Base-by-base conservation (phyloP, 2,329 filamentous ascomycete genomes). In the Xylariaceae sp. region DNA sequence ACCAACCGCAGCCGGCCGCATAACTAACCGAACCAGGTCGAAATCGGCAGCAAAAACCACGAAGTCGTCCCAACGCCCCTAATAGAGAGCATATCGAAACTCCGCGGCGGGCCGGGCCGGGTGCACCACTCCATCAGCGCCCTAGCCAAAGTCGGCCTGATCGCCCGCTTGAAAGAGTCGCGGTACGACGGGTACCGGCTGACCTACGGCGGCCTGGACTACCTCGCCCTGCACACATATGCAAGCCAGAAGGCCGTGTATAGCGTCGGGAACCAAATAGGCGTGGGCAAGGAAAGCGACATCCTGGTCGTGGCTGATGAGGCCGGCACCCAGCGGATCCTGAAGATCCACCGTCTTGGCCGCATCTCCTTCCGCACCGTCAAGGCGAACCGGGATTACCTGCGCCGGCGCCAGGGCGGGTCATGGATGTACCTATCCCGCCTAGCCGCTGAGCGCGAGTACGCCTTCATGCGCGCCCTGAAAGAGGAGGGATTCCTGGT, bases 401-500 rank as follows among this genome's bases (percentile, higher is more conserved):
- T 97, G 51, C 86, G 86, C 54, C 80, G 72, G 6, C 62, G 64
- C 16, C 69, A 79, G 54, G 86, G 86, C 15, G 91, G 85, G 5
- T 94, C 89, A 40, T 99, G 94, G 94, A 96, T 97, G 92, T 96
- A 99, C 71, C 89, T 99, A 72, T 95, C 89, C 12, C 81, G 90
- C 39, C 79, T 99, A 34, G 92, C 95, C 7, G 94, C 94, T 12
- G 84, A 94, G 77, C 96, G 95, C 69, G 94, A 99, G 71, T 95
- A 83, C 70, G 87, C 92, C 3, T 97, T 97, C 72, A 95, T 99
- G 91, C 85, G 87, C 61, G 90, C 87, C 0, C 79, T 99, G 6
- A 76, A 81, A 43, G 84, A 89, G 36, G 90, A 94, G 65, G 91
- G 89, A 1, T 96, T 97, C 64, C 85, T 89, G 0, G 92, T 99